Conservation (phyloP, 2,329 filamentous ascomycete species). For the Colletotrichum sansevieriae region DNA sequence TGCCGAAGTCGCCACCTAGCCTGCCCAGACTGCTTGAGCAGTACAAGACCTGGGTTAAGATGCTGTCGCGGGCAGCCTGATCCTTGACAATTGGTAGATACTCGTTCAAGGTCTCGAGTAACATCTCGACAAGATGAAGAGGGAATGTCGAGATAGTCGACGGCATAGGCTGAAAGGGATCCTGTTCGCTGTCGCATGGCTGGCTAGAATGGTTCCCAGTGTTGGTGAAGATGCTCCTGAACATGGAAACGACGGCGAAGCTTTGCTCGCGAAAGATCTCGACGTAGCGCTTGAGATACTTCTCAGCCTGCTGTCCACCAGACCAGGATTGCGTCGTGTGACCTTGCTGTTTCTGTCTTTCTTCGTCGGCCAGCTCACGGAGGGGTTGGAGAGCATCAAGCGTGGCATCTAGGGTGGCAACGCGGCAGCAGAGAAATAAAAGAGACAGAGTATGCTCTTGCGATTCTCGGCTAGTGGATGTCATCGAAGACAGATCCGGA, state of each 20-base stretch:
- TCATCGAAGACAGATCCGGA: conserved; percentile 72
- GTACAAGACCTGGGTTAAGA: conserved; percentile 93
- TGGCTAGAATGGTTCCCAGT: conserved; percentile 48
- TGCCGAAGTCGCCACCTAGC: conserved; percentile 91
- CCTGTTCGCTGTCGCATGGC: conserved; percentile 43
- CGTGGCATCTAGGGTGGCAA: conserved; percentile 83
- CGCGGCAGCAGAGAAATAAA: conserved; percentile 87
- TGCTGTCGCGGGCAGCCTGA: conserved; percentile 83
- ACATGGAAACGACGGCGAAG: conserved; percentile 95
- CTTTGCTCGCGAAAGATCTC: conserved; percentile 98
- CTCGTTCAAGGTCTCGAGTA: conserved; percentile 79
- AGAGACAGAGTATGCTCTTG: conserved; percentile 81
- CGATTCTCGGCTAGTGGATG: conserved; percentile 24
- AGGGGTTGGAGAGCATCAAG: conserved; percentile 88
- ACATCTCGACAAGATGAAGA: conserved; percentile 82
- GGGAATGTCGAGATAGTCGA: conserved; percentile 87
- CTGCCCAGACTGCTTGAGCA: conserved; percentile 92
- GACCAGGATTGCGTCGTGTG: conserved; percentile 64
- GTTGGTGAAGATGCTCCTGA: conserved; percentile 86
- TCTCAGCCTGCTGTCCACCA: conserved; percentile 90
- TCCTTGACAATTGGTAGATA: conserved; percentile 89
- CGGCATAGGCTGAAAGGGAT: conserved; percentile 73
- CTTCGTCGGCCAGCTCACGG: conserved; percentile 89
- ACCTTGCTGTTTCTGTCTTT: conserved; percentile 66
- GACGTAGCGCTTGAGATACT: conserved; percentile 94